Percentiles rank a stretch among this genome's conserved stretches.
Conservation (phyloP, 2,329 filamentous ascomycete genomes). For the Epichloe scottii region DNA sequence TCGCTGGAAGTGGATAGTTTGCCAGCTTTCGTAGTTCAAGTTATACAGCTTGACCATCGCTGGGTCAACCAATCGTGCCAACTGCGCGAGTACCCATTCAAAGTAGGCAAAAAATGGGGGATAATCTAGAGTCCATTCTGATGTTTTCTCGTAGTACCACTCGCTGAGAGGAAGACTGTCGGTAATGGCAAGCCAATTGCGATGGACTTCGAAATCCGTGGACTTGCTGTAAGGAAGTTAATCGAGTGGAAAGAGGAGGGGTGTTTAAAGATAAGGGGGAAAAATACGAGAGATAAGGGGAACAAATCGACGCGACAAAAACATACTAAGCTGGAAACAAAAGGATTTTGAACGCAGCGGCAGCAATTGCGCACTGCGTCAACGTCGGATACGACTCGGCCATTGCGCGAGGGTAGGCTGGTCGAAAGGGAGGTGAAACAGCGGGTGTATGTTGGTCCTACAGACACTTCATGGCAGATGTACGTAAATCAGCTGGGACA, state of each 20-base stretch:
- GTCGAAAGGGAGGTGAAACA: not conserved
- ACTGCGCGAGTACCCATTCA: conserved; percentile 81
- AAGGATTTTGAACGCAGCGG: conserved; percentile 80
- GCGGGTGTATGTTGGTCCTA: not conserved
- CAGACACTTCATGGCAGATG: not conserved
- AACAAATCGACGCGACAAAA: not conserved
- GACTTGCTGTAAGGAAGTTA: conserved; percentile 59
- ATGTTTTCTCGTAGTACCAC: conserved; percentile 97
- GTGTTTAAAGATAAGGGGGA: not conserved
- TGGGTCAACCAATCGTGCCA: conserved; percentile 64
- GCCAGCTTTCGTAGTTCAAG: conserved; percentile 79
- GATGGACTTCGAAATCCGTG: conserved; percentile 96
- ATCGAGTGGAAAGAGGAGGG: not conserved
- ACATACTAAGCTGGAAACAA: conserved; percentile 90
- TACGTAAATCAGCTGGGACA: not conserved
- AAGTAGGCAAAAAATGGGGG: conserved; percentile 97
- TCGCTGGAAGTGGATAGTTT: conserved; percentile 88
- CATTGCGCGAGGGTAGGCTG: conserved; percentile 39
- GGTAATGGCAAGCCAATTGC: conserved; percentile 96
- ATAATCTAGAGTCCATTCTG: conserved; percentile 99
- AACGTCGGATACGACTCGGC: conserved; percentile 76
- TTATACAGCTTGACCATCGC: conserved; percentile 73
- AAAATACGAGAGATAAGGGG: not conserved
- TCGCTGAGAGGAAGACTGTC: conserved; percentile 73
- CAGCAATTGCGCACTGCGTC: conserved; percentile 73